Conservation (phyloP, 371 early-diverging fungal species). For the Lichtheimia ornata region DNA sequence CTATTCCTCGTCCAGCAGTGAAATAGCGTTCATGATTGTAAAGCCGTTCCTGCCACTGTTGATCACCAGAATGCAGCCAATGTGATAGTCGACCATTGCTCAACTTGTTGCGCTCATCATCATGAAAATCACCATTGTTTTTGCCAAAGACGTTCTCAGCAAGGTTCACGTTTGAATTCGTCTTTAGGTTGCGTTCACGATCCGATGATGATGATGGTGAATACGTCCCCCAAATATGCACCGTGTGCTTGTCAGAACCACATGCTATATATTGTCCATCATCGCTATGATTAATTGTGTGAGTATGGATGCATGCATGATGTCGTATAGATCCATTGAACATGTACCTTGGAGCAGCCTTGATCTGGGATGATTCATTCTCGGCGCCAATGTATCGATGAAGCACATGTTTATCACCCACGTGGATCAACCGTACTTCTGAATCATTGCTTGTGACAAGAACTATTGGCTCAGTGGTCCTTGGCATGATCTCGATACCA, state of each 20-base stretch:
- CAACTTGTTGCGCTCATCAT: no score
- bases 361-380: slow-evolving; percentile 66
- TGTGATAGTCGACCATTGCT: neutral
- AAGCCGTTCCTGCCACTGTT: slow-evolving; percentile 23
- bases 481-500: slow-evolving; percentile 65
- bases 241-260: slow-evolving; percentile 79
- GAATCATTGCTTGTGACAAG: slow-evolving; percentile 86
- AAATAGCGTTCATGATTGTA: slow-evolving; percentile 36
- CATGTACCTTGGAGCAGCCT: slow-evolving; percentile 68
- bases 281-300: slow-evolving; percentile 34
- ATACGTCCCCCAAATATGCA: slow-evolving; percentile 74
- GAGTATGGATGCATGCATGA: neutral
- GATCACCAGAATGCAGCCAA: slow-evolving; percentile 7
- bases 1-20: slow-evolving; percentile 51
- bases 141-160: no score
- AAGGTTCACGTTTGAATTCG: slow-evolving; percentile 8
- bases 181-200: slow-evolving; percentile 10
- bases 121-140: no score
- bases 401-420: slow-evolving; percentile 71
- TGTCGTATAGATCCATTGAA: neutral
- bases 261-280: slow-evolving; percentile 79
- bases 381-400: slow-evolving; percentile 80
- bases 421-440: slow-evolving; percentile 72
- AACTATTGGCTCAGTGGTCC: slow-evolving; percentile 52
- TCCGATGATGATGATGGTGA: neutral